phyloP scores from a whole-genome alignment of 1,139 yeast genomes.

The Casaregolazyma lundiana region DNA sequence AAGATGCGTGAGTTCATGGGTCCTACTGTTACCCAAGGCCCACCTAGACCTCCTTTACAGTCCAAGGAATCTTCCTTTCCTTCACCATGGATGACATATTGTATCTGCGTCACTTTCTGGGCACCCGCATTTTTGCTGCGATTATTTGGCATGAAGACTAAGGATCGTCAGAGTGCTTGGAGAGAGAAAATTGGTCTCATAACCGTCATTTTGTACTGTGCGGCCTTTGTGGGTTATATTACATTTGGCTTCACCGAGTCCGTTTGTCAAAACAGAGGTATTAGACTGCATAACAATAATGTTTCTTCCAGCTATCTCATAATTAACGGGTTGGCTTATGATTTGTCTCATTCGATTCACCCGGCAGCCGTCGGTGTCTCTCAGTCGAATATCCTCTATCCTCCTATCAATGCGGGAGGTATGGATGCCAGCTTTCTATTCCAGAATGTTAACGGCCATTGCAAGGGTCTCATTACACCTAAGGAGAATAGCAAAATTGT shows the following conservation, averaged over 20 bases:
- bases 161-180: constrained; percentile 92
- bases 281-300: constrained; percentile 55
- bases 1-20: background rate
- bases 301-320: constrained; percentile 60
- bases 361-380: constrained; percentile 77
- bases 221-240: constrained; percentile 74
- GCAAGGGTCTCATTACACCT: constrained; percentile 77
- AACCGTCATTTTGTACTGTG: constrained; percentile 67
- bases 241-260: constrained; percentile 90
- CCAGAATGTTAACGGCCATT: constrained; percentile 93
- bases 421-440: constrained; percentile 83
- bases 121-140: constrained; percentile 74
- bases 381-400: constrained; percentile 66
- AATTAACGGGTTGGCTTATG: constrained; percentile 78
- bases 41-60: constrained; percentile 12
- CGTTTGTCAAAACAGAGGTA: constrained; percentile 56
- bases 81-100: constrained; percentile 77
- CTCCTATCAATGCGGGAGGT: constrained; percentile 87
- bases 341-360: constrained; percentile 63
- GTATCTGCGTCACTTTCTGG: constrained; percentile 81
- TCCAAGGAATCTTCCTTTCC: constrained; percentile 27
- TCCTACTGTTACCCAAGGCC: background rate
- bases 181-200: constrained; percentile 88
- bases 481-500: constrained; percentile 70
- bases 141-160: constrained; percentile 71